Base-by-base conservation (phyloP, 495 filamentous ascomycete genomes). In the Penicillium cinerascens region DNA sequence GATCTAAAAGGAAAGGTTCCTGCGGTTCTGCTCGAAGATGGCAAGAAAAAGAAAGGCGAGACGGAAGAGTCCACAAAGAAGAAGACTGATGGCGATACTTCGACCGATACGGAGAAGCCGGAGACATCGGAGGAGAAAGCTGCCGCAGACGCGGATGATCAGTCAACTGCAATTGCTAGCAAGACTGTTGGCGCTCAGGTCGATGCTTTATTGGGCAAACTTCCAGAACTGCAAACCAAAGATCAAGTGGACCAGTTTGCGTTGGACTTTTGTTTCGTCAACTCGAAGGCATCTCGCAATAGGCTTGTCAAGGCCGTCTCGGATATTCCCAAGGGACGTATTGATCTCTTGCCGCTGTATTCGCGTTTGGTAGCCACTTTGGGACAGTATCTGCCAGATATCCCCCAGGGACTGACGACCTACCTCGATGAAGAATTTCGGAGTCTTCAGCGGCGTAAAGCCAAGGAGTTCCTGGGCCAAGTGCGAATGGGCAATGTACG, bases 131-230 rank as follows among this genome's bases (percentile, higher is more conserved):
- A 85, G 26, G 79, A 84, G 10, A 68, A 73, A 38, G 81, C 83
- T 55, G 69, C 78, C 10, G 65, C 75, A 2, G 78, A 82, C 26
- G 65, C 68, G 17, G 92, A 96, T 44, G 91, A 96, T 60, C 87
- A 89, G 60, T 96, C 92, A 2, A 91, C 82, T n/a, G 84, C 89
- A 8, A 96, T 97, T 65, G 90, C 87, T 15, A 99, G 96, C 78
- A 97, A 96, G 75, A 96, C 91, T 2, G 91, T 99, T 53, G 93
- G 93, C 22, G 92, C 93, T 2, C 91, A 97, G 65, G 93, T 99
- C 4, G 95, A 99, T 67, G 87, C 91, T 16, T 77, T 99, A 23
- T 77, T 99, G 20, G 78, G 88, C 21, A 86, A 92, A 25, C 80
- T 99, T 20, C 90, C 91, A 0, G 93, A 99, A 43, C 72, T 97